phyloP scores from a whole-genome alignment of 2,329 filamentous ascomycete genomes.

The Verticillium isaacii region DNA sequence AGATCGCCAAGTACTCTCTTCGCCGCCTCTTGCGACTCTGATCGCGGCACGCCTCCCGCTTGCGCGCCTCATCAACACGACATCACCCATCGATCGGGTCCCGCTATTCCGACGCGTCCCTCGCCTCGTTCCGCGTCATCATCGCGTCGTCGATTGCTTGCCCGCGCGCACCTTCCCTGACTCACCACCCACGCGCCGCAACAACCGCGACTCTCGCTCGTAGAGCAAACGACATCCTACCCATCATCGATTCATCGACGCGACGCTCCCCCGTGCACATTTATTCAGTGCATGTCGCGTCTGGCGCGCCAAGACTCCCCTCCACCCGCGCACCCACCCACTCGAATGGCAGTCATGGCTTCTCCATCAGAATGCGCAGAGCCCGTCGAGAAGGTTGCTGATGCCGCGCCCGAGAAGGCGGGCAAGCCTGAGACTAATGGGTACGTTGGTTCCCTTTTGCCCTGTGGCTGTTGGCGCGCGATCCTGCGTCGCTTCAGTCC shows the following conservation, averaged over 20 bases:
- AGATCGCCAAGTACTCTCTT: background rate
- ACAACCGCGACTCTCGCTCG: background rate
- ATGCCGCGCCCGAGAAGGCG: conserved; percentile 21
- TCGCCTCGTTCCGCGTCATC: background rate
- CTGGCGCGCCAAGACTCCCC: conserved; percentile 18
- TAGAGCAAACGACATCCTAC: background rate
- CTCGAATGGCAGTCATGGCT: conserved; percentile 48
- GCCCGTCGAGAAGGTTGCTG: conserved; percentile 43
- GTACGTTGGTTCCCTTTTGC: conserved; percentile 22
- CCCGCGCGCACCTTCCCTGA: background rate
- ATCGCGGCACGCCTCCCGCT: background rate
- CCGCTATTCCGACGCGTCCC: background rate
- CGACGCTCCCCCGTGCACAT: background rate
- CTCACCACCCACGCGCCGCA: background rate
- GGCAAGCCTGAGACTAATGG: conserved; percentile 29
- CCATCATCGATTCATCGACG: background rate
- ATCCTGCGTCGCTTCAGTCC: too few species aligned
- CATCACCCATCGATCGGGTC: background rate
- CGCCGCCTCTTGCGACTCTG: background rate
- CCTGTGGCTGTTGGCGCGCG: background rate
- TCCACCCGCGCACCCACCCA: conserved; percentile 20
- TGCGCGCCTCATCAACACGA: background rate
- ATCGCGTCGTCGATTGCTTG: background rate
- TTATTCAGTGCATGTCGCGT: conserved; percentile 30
- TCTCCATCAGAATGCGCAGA: conserved; percentile 38